Percentiles rank a stretch among this genome's conserved stretches.
These are phyloP conservation scores for Pseudozyma sp. DNA, from an alignment of 1,284 basidiomycete species.

Conservation along the genomic window DNA sequence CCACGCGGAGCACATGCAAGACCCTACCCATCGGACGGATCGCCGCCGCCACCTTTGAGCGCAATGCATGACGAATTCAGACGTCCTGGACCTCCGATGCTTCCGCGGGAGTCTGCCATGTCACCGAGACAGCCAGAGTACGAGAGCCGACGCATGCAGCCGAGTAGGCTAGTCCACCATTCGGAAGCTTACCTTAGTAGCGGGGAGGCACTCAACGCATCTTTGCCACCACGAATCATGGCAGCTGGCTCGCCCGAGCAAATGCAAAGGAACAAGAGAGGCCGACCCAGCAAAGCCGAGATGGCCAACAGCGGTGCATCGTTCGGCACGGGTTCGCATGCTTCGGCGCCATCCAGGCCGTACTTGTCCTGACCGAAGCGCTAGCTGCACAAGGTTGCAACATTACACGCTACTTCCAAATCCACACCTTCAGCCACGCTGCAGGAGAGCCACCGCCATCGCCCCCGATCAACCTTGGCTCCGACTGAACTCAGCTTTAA, in stretches of 20 bases:
- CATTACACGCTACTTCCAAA: not conserved
- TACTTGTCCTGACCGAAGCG: conserved; percentile 17
- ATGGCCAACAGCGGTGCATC: conserved; percentile 16
- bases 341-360: conserved; percentile 12
- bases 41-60: not conserved
- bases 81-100: conserved; percentile 26
- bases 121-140: conserved; percentile 27
- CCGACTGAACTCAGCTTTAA: not conserved
- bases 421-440: no score
- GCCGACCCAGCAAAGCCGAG: conserved; percentile 44
- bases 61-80: conserved; percentile 34
- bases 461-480: not conserved
- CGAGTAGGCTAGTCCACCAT: conserved; percentile 15
- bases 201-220: conserved; percentile 12
- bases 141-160: conserved; percentile 19
- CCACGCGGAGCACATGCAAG: conserved; percentile 3
- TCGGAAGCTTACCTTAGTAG: conserved; percentile 21
- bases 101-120: conserved; percentile 19
- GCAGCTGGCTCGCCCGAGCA: conserved; percentile 17
- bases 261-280: conserved; percentile 41
- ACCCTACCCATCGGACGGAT: conserved; percentile 1
- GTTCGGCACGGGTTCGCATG: conserved; percentile 17
- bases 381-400: no score
- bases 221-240: conserved; percentile 23
- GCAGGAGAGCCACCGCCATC: no score